Evolutionary conservation across 768 basidiomycete species (phyloP).

Genomic region (Coprinopsis marcescibilis): DNA sequence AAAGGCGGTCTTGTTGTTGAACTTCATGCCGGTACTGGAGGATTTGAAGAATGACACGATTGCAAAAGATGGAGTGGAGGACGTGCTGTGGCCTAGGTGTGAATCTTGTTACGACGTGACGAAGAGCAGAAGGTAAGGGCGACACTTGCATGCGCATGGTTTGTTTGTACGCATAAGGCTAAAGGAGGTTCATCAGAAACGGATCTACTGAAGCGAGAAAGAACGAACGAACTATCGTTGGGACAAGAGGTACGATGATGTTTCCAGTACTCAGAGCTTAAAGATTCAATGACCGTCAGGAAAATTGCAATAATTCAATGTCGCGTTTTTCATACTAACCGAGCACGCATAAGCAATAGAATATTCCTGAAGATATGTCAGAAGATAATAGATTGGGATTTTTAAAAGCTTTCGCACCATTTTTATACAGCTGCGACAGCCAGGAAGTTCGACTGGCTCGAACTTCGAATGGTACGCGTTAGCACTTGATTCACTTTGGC

Average conservation of each 20-base stretch:
- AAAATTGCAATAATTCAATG: neutral
- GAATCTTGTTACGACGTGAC: neutral
- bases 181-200: neutral
- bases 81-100: constrained; percentile 8
- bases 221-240: constrained; percentile 2
- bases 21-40: constrained; percentile 7
- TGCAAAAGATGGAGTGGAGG: constrained; percentile 9
- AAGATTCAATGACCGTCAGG: neutral
- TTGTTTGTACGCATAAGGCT: constrained; percentile 9
- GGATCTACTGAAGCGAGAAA: neutral
- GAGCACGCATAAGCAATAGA: constrained; percentile 6
- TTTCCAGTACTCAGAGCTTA: constrained; percentile 2
- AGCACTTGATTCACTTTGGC: neutral
- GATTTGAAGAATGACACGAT: constrained; percentile 9
- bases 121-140: neutral
- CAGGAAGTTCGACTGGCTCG: constrained; percentile 4
- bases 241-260: constrained; percentile 1
- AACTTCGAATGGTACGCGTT: neutral
- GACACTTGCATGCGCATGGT: constrained; percentile 2
- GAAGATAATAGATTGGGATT: too few relatives aligned
- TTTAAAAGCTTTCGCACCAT: constrained; percentile 1
- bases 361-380: constrained; percentile 1
- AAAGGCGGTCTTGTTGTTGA: neutral
- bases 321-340: neutral
- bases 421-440: constrained; percentile 9